These are phyloP conservation scores for Russula griseocarnosa DNA, from an alignment of 768 basidiomycete genomes.

Conservation along the genomic window DNA sequence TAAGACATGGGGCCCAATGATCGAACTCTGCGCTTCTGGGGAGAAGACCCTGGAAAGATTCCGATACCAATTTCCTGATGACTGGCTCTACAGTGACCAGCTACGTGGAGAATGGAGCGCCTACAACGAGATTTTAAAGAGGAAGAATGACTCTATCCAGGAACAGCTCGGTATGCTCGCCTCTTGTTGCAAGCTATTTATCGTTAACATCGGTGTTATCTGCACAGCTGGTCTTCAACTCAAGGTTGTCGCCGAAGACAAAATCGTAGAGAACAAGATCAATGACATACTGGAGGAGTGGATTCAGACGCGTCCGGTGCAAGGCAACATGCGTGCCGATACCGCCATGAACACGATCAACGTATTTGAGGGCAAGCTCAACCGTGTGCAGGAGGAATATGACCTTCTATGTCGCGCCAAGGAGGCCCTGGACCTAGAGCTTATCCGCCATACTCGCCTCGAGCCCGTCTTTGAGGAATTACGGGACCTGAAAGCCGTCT, in stretches of 20 bases:
- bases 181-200: background rate
- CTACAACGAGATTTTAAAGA: conserved; percentile 94
- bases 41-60: conserved; percentile 98
- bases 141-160: conserved; percentile 98
- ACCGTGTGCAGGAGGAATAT: conserved; percentile 88
- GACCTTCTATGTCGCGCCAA: conserved; percentile 94
- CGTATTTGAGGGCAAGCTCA: conserved; percentile 89
- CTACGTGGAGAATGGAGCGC: conserved; percentile 97
- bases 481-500: conserved; percentile 94
- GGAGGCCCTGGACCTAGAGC: conserved; percentile 92
- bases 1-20: conserved; percentile 94
- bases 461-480: conserved; percentile 94
- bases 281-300: conserved; percentile 87
- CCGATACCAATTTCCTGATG: conserved; percentile 92
- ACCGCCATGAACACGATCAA: conserved; percentile 95
- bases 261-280: conserved; percentile 95
- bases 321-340: conserved; percentile 94
- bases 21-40: conserved; percentile 89
- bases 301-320: conserved; percentile 94
- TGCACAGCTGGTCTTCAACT: conserved; percentile 86
- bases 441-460: conserved; percentile 83
- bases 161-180: conserved; percentile 83
- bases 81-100: conserved; percentile 99
- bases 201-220: background rate
- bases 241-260: conserved; percentile 99